These are phyloP conservation scores for Diddensiella santjacobensis DNA, from an alignment of 805 yeast species.

Conservation along the genomic window DNA sequence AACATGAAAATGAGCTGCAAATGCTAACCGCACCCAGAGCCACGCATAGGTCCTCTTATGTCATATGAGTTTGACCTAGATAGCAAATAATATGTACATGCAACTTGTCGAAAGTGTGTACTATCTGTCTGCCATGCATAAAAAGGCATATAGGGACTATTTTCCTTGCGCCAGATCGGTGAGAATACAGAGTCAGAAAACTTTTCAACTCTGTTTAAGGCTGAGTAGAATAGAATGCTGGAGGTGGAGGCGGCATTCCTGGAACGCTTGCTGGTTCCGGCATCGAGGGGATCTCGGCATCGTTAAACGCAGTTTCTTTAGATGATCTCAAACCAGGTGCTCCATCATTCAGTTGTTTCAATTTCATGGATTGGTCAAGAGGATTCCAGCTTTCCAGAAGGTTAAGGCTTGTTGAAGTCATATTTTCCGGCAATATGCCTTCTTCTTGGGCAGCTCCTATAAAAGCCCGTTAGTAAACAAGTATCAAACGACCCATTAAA, in stretches of 20 bases:
- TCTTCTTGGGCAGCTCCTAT: conserved; percentile 18
- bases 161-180: too few relatives aligned
- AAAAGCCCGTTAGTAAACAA: conserved; percentile 8
- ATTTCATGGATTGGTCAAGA: conserved; percentile 16
- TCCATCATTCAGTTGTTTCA: conserved; percentile 7
- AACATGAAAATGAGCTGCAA: too few relatives aligned
- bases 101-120: too few relatives aligned
- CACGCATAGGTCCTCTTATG: too few relatives aligned
- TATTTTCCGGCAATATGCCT: conserved; percentile 13
- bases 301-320: background rate
- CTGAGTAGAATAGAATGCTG: conserved; percentile 12
- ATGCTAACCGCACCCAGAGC: too few relatives aligned
- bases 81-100: too few relatives aligned
- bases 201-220: too few relatives aligned
- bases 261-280: conserved; percentile 15
- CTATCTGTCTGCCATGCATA: too few relatives aligned
- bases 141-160: too few relatives aligned
- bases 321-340: conserved; percentile 18
- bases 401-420: conserved; percentile 1
- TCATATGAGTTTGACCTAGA: too few relatives aligned
- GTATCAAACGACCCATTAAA: background rate
- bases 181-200: too few relatives aligned
- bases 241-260: conserved; percentile 19
- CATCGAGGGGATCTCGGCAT: conserved; percentile 4
- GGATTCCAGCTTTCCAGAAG: background rate